Conservation (phyloP, 306 rosid genomes). For the Lathyrus aphaca region DNA sequence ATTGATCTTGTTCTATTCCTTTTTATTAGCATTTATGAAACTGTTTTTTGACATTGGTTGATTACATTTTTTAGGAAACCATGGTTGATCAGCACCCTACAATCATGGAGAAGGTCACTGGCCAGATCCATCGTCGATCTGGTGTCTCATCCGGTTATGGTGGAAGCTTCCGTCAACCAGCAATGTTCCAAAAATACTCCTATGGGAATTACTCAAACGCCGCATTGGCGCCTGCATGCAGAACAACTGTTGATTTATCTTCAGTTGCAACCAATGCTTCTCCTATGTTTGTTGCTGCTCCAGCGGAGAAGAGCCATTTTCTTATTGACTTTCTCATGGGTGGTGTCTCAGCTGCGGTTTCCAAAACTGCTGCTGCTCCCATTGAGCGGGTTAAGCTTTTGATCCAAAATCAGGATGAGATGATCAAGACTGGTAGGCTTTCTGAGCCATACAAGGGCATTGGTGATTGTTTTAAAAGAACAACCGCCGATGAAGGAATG, state of each 20-base stretch:
- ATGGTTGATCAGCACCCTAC: slow-evolving; percentile 93
- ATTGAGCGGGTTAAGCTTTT: slow-evolving; percentile 88
- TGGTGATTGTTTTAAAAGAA: slow-evolving; percentile 78
- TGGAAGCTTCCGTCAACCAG: slow-evolving; percentile 50
- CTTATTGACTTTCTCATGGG: slow-evolving; percentile 84
- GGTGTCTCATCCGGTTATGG: slow-evolving; percentile 49
- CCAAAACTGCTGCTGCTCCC: slow-evolving; percentile 95
- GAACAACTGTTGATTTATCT: slow-evolving; percentile 61
- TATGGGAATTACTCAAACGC: slow-evolving; percentile 68
- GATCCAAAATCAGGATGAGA: slow-evolving; percentile 93
- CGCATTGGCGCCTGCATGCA: slow-evolving; percentile 59
- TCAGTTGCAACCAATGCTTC: slow-evolving; percentile 64
- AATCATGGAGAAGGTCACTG: slow-evolving; percentile 73
- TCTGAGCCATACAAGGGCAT: slow-evolving; percentile 95
- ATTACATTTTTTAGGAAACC: slow-evolving; percentile 38
- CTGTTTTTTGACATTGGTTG: slow-evolving; percentile 1
- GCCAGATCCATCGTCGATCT: slow-evolving; percentile 66
- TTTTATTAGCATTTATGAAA: neutral
- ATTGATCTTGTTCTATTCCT: neutral
- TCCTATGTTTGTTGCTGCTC: slow-evolving; percentile 78
- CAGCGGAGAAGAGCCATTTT: slow-evolving; percentile 75
- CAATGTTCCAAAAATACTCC: slow-evolving; percentile 60
- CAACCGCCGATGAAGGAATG: slow-evolving; percentile 69
- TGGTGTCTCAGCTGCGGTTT: slow-evolving; percentile 95
- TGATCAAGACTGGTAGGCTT: slow-evolving; percentile 78